Evolutionary conservation across 2,329 filamentous ascomycete genomes (phyloP).

Genomic region (Pseudogymnoascus sp.): DNA sequence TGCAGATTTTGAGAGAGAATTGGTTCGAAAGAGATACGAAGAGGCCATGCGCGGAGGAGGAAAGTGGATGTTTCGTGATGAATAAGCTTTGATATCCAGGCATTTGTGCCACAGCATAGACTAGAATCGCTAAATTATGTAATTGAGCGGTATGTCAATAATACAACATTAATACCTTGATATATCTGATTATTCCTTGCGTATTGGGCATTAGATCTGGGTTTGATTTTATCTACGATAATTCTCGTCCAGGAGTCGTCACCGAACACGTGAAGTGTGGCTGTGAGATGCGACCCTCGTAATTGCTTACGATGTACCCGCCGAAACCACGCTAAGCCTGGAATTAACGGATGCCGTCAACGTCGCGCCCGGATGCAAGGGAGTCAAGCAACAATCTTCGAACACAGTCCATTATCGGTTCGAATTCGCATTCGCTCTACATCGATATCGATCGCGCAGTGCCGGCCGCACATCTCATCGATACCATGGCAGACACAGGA

Average conservation of each 20-base stretch:
- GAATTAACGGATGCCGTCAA: conserved; percentile 9
- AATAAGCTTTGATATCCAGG: conserved; percentile 31
- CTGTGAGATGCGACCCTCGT: conserved; percentile 3
- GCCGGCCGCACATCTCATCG: background rate
- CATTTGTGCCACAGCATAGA: background rate
- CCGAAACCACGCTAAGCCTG: conserved; percentile 10
- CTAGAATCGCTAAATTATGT: background rate
- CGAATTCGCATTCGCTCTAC: background rate
- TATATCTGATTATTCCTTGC: background rate
- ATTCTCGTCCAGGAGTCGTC: background rate
- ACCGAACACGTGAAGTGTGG: background rate
- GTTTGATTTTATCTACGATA: background rate
- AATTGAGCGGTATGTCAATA: background rate
- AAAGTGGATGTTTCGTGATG: conserved; percentile 74
- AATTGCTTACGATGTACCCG: conserved; percentile 1
- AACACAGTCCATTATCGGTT: background rate
- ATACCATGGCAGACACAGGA: conserved; percentile 24
- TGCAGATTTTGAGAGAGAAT: conserved; percentile 50
- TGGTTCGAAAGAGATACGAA: conserved; percentile 63
- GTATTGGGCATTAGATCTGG: background rate
- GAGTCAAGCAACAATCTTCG: background rate
- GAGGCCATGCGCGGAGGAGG: conserved; percentile 75
- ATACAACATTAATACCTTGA: background rate
- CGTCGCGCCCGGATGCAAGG: conserved; percentile 4
- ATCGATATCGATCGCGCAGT: conserved; percentile 5